Evolutionary conservation across 1,284 basidiomycete species (phyloP).

Genomic region (Puccinia hordei): DNA sequence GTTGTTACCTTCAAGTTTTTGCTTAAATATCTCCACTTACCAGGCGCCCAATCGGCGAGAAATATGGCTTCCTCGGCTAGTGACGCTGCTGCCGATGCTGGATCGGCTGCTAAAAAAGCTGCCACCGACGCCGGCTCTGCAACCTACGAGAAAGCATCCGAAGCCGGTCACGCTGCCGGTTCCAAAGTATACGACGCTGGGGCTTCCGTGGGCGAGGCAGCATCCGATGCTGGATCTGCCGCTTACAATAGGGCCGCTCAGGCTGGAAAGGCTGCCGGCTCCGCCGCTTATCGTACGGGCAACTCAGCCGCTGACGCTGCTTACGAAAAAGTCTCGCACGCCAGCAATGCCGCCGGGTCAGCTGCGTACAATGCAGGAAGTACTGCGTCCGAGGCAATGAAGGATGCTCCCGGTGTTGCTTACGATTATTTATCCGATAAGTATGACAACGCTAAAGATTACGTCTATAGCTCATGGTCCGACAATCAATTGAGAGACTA

Average conservation of each 20-base stretch:
- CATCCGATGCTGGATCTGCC: conserved; percentile 22
- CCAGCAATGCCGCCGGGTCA: background rate
- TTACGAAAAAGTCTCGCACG: background rate
- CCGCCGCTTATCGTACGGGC: background rate
- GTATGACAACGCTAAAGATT: conserved; percentile 70
- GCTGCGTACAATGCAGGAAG: conserved; percentile 26
- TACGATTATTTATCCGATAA: conserved; percentile 44
- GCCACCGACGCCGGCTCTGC: conserved; percentile 6
- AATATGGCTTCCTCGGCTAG: conserved; percentile 28
- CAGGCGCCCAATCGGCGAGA: conserved; percentile 44
- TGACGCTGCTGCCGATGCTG: conserved; percentile 14
- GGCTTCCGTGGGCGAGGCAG: conserved; percentile 6
- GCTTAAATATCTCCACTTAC: background rate
- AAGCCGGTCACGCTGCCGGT: conserved; percentile 3
- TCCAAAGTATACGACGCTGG: conserved; percentile 15
- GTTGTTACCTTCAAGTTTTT: background rate
- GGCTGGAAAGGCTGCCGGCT: conserved; percentile 24
- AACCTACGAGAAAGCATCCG: conserved; percentile 8
- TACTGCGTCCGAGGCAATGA: conserved; percentile 24
- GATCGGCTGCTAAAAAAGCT: background rate
- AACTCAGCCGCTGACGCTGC: conserved; percentile 12
- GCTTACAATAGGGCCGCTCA: conserved; percentile 14
- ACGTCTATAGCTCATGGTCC: conserved; percentile 82
- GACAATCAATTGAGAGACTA: conserved; percentile 72
- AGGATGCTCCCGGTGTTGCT: conserved; percentile 29